These are phyloP conservation scores for Kwoniella sp. DNA, from an alignment of 768 basidiomycete species.

Conservation along the genomic window DNA sequence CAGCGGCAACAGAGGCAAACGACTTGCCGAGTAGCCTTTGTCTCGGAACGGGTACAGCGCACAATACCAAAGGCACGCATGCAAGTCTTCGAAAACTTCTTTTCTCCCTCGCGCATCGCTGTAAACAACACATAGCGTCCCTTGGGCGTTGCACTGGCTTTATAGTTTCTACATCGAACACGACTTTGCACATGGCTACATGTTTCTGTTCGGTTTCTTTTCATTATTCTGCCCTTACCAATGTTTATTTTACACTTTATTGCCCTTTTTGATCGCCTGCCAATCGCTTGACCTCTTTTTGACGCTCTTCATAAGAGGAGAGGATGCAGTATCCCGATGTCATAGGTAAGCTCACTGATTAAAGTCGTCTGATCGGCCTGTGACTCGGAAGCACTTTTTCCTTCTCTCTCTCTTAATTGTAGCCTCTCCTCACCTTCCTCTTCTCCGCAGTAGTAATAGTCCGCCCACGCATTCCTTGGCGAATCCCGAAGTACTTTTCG, in stretches of 20 bases:
- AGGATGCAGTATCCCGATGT: not conserved
- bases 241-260: not conserved
- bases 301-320: not conserved
- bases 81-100: not conserved
- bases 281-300: not conserved
- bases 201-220: not conserved
- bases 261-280: conserved; percentile 1
- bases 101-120: too few species aligned
- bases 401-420: not conserved
- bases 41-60: conserved; percentile 1
- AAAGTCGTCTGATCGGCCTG: not conserved
- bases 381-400: not conserved
- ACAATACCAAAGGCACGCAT: not conserved
- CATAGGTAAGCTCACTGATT: not conserved
- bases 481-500: not conserved
- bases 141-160: not conserved
- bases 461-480: not conserved
- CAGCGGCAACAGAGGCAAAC: not conserved
- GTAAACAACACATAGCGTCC: too few species aligned
- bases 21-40: not conserved
- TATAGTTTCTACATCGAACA: not conserved
- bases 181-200: not conserved
- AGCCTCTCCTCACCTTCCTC: not conserved
- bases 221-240: conserved; percentile 1
- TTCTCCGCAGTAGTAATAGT: not conserved